phyloP scores from a whole-genome alignment of 2,329 filamentous ascomycete species.

The Sporothrix luriei region DNA sequence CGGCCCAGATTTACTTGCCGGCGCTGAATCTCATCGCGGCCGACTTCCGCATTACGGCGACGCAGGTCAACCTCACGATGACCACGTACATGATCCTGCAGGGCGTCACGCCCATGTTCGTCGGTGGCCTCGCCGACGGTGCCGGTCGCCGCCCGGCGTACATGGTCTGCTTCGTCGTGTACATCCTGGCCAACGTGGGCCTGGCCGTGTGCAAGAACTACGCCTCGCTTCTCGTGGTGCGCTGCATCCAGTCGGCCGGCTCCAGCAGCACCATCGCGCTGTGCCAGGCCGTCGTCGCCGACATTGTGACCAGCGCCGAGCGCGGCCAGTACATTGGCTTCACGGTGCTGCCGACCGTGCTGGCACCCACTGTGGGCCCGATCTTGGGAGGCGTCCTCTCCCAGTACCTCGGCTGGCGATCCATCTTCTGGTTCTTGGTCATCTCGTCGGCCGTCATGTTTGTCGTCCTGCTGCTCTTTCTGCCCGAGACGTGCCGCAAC shows the following conservation, averaged over 20 bases:
- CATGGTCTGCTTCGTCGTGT: slow-evolving; percentile 55
- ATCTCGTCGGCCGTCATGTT: slow-evolving; percentile 51
- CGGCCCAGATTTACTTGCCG: slow-evolving; percentile 58
- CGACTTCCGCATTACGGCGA: slow-evolving; percentile 46
- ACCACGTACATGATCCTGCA: slow-evolving; percentile 64
- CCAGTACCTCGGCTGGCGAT: slow-evolving; percentile 60
- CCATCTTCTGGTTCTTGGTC: slow-evolving; percentile 64
- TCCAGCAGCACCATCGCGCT: slow-evolving; percentile 63
- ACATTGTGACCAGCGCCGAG: slow-evolving; percentile 64
- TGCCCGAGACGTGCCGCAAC: slow-evolving; percentile 57
- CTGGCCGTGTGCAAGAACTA: slow-evolving; percentile 55
- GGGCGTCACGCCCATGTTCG: slow-evolving; percentile 59
- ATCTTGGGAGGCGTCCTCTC: slow-evolving; percentile 62
- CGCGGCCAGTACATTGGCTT: slow-evolving; percentile 62
- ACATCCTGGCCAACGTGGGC: slow-evolving; percentile 57
- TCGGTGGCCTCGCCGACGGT: slow-evolving; percentile 58
- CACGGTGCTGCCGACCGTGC: slow-evolving; percentile 51
- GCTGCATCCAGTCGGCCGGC: slow-evolving; percentile 60
- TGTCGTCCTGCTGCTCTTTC: slow-evolving; percentile 50
- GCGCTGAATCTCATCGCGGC: slow-evolving; percentile 53
- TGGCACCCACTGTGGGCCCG: slow-evolving; percentile 56
- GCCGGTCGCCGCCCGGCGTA: slow-evolving; percentile 58
- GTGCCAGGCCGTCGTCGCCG: slow-evolving; percentile 60
- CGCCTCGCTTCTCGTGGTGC: slow-evolving; percentile 54
- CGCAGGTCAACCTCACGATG: slow-evolving; percentile 53